Percentiles rank a stretch among this genome's conserved stretches.
phyloP scores from a whole-genome alignment of 768 basidiomycete species.

The Podaxis pistillaris region DNA sequence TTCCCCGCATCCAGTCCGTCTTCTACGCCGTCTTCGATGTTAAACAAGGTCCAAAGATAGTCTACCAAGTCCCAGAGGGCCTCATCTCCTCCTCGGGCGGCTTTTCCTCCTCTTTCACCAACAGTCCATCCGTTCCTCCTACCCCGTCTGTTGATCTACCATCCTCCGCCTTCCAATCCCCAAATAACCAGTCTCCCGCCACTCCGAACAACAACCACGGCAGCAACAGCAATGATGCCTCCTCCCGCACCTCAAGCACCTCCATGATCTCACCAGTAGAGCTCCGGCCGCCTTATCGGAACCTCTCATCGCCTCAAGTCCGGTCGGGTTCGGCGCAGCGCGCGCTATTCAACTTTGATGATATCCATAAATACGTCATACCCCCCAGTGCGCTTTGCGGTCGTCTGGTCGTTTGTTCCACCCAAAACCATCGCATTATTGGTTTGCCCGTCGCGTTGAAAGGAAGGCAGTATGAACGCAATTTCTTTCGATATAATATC shows the following conservation, averaged over 20 bases:
- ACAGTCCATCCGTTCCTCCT: constrained; percentile 34
- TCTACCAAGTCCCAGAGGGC: constrained; percentile 92
- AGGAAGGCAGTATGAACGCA: constrained; percentile 69
- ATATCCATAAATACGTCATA: constrained; percentile 93
- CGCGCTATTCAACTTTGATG: constrained; percentile 82
- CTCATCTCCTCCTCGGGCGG: constrained; percentile 54
- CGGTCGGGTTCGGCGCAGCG: constrained; percentile 49
- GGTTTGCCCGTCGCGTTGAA: constrained; percentile 86
- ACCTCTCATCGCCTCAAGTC: constrained; percentile 42
- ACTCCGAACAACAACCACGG: not conserved
- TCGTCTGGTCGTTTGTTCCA: constrained; percentile 83
- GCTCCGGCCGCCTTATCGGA: constrained; percentile 38
- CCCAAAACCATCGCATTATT: constrained; percentile 79
- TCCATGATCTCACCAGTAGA: constrained; percentile 47
- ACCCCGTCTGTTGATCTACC: constrained; percentile 37
- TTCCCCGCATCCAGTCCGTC: constrained; percentile 79
- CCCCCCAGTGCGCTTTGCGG: constrained; percentile 85
- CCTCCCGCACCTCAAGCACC: constrained; percentile 52
- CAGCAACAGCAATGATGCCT: constrained; percentile 25
- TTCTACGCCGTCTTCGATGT: constrained; percentile 95
- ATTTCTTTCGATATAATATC: constrained; percentile 91
- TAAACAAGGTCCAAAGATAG: constrained; percentile 81
- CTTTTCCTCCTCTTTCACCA: constrained; percentile 26
- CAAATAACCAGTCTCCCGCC: not conserved
- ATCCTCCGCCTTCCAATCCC: constrained; percentile 18